Evolutionary conservation across 306 rosid genomes (phyloP).

Genomic region (Luffa acutangula): DNA sequence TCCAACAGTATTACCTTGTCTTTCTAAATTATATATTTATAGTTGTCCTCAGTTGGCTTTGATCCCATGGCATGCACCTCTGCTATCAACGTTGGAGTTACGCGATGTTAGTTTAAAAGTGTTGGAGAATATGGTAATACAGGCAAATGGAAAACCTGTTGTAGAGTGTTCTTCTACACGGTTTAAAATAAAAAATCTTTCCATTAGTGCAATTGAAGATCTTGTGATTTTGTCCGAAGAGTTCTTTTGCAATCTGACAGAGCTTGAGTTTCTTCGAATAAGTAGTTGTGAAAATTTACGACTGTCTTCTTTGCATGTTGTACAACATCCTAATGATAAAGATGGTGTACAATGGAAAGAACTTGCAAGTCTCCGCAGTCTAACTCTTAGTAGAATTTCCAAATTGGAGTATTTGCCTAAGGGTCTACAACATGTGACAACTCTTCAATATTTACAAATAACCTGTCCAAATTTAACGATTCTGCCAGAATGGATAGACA

Average conservation of each 20-base stretch:
- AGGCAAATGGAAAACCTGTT: not conserved
- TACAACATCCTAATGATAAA: not conserved
- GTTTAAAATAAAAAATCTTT: not conserved
- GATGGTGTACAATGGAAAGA: too few species aligned
- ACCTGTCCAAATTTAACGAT: not conserved
- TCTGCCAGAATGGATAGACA: not conserved
- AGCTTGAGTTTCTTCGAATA: not conserved
- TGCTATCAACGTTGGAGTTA: not conserved
- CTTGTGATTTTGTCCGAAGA: not conserved
- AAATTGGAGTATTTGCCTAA: too few species aligned
- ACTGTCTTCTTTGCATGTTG: not conserved
- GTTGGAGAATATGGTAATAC: not conserved
- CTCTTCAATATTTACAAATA: too few species aligned
- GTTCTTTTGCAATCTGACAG: not conserved
- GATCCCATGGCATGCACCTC: not conserved
- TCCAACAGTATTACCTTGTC: not conserved
- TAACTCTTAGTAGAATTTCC: too few species aligned
- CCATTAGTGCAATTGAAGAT: not conserved
- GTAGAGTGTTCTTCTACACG: not conserved
- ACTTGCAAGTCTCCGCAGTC: too few species aligned
- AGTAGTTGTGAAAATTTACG: not conserved
- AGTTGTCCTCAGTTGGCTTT: constrained; percentile 1
- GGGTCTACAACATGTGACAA: too few species aligned
- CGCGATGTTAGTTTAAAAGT: not conserved
- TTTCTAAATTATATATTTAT: not conserved